Evolutionary conservation across 2,329 filamentous ascomycete species (phyloP).

Genomic region (Fusarium brevicatenulatum): DNA sequence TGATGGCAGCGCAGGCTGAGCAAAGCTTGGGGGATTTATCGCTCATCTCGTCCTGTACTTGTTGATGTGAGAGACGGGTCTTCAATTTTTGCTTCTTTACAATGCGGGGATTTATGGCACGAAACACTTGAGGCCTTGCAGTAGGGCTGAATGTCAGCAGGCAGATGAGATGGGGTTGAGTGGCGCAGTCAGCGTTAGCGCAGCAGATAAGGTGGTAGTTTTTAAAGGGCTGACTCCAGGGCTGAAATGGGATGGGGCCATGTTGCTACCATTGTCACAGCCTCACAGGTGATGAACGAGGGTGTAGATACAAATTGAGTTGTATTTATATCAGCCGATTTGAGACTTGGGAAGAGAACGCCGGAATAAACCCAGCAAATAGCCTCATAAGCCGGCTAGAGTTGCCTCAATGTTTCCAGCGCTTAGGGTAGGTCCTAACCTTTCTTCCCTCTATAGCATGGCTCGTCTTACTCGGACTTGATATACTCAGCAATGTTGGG

Average conservation of each 20-base stretch:
- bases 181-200: not conserved
- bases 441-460: too few relatives aligned
- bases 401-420: not conserved
- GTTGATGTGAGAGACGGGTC: too few relatives aligned
- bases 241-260: not conserved
- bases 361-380: too few relatives aligned
- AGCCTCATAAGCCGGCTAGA: not conserved
- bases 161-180: not conserved
- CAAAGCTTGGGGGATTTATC: not conserved
- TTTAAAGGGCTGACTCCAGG: not conserved
- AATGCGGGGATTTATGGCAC: not conserved
- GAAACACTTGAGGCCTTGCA: not conserved
- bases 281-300: not conserved
- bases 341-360: not conserved
- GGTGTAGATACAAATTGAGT: accelerated
- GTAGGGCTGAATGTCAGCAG: not conserved
- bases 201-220: not conserved
- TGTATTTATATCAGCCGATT: too few relatives aligned
- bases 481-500: constrained; percentile 29
- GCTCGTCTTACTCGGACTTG: not conserved
- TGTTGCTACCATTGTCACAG: not conserved
- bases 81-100: too few relatives aligned
- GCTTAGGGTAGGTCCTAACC: too few relatives aligned
- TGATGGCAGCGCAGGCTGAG: not conserved
- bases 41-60: not conserved